Base-by-base conservation (phyloP, 1,284 basidiomycete species). In the Exsudoporus floridanus region DNA sequence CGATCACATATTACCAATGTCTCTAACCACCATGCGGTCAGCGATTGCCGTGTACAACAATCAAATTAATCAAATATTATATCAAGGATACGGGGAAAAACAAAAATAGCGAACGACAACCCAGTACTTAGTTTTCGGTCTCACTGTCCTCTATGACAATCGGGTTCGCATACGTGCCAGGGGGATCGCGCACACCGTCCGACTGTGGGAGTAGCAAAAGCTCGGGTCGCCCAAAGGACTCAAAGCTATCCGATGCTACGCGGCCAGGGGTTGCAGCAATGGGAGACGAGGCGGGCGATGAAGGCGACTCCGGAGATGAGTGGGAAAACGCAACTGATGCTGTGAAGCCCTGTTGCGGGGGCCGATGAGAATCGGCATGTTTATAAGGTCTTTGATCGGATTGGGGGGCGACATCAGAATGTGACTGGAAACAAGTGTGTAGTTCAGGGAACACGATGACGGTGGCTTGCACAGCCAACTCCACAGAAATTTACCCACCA, bases 81-180 rank as follows among this genome's bases (percentile, higher is more conserved):
- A 41, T 41, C 16, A 31, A 18, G 4, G 33, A 50, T 12, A 40
- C 12, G 23, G 35, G 7, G n/a, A 37, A 35, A 27, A 38, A 35
- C 1, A 35, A 46, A 48, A 45, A 43, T 46, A 50, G 35, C 10
- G 30, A 21, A 3, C n/a, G 14, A 28, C 21, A 18, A 35, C 8
- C 18, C 28, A 16, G 25, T 18, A 33, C 37, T 54, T 30, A 57
- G 25, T 41, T 8, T 39, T 59, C 63, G 7, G 37, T 46, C 9
- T 58, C 59, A 53, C 53, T 60, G 42, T 67, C 65, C 35, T 63
- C 60, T 16, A 64, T 39, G 19, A 68, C 16, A 16, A 66, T 69
- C 21, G 67, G 67, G 27, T 65, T 55, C 33, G 19, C 52, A 49
- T 38, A 36, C 2, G 55, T 58, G 36, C 63, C 63, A 5, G 38